phyloP scores from a whole-genome alignment of 1,284 basidiomycete species.

The Bjerkandera adusta region DNA sequence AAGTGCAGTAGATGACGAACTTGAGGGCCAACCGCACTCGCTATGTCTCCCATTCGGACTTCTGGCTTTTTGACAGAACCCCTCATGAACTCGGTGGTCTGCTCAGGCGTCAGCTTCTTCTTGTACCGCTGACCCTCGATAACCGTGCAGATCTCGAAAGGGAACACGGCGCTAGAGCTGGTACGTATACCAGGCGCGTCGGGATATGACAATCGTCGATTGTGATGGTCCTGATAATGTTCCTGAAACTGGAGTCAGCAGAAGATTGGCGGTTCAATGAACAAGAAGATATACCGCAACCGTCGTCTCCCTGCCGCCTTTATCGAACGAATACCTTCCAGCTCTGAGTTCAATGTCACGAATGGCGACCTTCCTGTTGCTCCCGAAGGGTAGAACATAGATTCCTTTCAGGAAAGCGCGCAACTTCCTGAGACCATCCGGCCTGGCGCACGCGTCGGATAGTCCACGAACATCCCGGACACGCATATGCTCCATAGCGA shows the following conservation, averaged over 20 bases:
- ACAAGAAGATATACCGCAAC: slow-evolving; percentile 7
- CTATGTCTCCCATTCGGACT: slow-evolving; percentile 2
- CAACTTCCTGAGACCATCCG: background rate
- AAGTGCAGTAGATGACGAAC: background rate
- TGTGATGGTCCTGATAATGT: slow-evolving; percentile 4
- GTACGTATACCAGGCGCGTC: slow-evolving; percentile 7
- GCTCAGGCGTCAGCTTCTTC: slow-evolving; percentile 12
- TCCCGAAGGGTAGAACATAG: background rate
- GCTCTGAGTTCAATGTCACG: slow-evolving; percentile 1
- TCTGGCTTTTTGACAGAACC: slow-evolving; percentile 1
- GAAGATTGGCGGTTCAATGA: background rate
- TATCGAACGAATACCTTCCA: slow-evolving; percentile 7
- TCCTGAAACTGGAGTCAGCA: slow-evolving; percentile 1
- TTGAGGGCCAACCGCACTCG: slow-evolving; percentile 1
- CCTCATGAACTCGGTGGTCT: slow-evolving; percentile 8
- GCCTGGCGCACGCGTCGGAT: background rate
- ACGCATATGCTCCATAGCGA: slow-evolving; percentile 3
- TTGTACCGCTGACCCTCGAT: slow-evolving; percentile 12
- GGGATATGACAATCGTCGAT: slow-evolving; percentile 2
- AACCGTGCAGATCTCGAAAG: slow-evolving; percentile 10
- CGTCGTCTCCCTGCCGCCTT: background rate
- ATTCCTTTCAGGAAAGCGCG: slow-evolving; percentile 11
- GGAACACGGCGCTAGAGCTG: slow-evolving; percentile 9
- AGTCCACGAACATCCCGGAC: background rate
- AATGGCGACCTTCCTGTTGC: slow-evolving; percentile 2